Conservation (phyloP, 441 rosid genomes). For the Jatropha multifida region DNA sequence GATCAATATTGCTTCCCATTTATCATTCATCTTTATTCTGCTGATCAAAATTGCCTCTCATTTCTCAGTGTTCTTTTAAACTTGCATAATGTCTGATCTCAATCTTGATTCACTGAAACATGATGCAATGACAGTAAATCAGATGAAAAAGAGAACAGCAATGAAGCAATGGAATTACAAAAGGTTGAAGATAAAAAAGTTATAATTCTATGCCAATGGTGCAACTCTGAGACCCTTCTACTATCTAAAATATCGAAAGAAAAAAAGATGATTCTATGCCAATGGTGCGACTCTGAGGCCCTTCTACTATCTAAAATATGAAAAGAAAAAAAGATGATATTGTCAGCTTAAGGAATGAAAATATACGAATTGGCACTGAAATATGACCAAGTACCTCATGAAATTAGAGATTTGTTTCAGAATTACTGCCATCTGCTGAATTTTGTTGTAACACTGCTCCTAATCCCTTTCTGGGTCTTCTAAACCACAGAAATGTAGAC, state of each 20-base stretch:
- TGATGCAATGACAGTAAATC: constrained; percentile 4
- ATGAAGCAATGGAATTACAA: not conserved
- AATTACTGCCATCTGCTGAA: constrained; percentile 23
- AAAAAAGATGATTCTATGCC: not conserved
- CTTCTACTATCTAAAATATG: not conserved
- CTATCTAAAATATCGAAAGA: not conserved
- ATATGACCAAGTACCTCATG: constrained; percentile 23
- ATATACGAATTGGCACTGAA: not conserved
- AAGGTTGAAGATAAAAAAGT: not conserved
- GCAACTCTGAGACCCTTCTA: not conserved
- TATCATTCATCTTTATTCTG: not conserved
- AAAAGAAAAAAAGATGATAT: not conserved
- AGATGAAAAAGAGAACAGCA: not conserved
- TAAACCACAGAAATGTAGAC: constrained; percentile 56
- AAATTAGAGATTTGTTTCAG: constrained; percentile 26
- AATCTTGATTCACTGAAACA: constrained; percentile 7
- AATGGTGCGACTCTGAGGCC: not conserved
- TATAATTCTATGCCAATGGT: not conserved
- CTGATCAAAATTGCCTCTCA: not conserved
- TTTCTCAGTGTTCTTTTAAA: not conserved
- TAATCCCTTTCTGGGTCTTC: constrained; percentile 45
- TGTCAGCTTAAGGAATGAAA: not conserved
- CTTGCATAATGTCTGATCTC: not conserved
- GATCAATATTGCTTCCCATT: not conserved
- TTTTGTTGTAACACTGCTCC: constrained; percentile 9